phyloP scores from a whole-genome alignment of 1,284 basidiomycete species.

The Vanrija humicola region DNA sequence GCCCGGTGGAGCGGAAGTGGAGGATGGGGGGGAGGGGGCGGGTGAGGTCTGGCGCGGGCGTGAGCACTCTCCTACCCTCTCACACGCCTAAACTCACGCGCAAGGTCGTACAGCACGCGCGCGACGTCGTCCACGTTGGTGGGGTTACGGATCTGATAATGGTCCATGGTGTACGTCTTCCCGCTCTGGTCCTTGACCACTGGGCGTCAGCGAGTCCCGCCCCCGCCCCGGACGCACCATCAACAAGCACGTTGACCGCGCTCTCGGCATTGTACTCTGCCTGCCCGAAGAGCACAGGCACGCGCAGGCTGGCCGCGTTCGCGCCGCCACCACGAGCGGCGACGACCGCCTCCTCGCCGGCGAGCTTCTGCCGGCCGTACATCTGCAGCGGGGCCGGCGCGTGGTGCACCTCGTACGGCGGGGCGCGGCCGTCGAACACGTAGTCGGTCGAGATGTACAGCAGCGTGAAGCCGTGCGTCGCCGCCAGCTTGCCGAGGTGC shows the following conservation, averaged over 20 bases:
- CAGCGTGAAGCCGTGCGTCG: conserved; percentile 40
- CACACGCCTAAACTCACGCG: conserved; percentile 23
- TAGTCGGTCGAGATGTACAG: conserved; percentile 54
- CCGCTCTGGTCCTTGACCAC: conserved; percentile 51
- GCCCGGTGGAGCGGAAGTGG: conserved; percentile 51
- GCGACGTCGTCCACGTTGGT: conserved; percentile 53
- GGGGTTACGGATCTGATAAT: conserved; percentile 51
- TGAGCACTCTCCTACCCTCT: not conserved
- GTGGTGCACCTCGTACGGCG: conserved; percentile 51
- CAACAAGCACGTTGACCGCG: conserved; percentile 51
- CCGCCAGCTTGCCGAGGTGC: conserved; percentile 41
- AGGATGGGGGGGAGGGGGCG: conserved; percentile 41
- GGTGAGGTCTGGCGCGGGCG: conserved; percentile 20
- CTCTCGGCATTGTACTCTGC: conserved; percentile 50
- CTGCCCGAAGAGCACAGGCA: conserved; percentile 51
- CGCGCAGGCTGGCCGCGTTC: conserved; percentile 44
- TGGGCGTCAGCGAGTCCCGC: conserved; percentile 4
- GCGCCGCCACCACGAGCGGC: conserved; percentile 30
- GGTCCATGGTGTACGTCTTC: conserved; percentile 50
- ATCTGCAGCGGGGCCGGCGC: conserved; percentile 52
- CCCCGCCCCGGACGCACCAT: conserved; percentile 31
- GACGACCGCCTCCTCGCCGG: conserved; percentile 40
- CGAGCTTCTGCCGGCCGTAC: conserved; percentile 50
- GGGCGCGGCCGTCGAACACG: conserved; percentile 46
- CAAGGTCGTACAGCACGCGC: conserved; percentile 47